phyloP scores from a whole-genome alignment of 331 rosid species.

The Spiraea crenata region DNA sequence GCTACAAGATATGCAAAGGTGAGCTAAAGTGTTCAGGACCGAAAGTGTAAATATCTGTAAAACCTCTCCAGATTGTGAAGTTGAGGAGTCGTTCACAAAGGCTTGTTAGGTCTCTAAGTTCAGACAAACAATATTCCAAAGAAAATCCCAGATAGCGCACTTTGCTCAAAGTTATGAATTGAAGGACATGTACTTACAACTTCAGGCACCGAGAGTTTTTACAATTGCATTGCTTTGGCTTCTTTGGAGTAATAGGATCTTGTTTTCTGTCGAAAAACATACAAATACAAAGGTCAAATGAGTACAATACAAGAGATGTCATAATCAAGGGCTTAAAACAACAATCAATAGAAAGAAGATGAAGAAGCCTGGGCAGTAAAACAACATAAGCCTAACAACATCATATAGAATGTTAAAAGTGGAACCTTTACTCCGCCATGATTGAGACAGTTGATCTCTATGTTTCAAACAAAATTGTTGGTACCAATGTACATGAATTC shows the following conservation, averaged over 20 bases:
- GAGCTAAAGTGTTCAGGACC: conserved; percentile 6
- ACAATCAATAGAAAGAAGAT: neutral
- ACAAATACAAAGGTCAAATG: conserved; percentile 18
- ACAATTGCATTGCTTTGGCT: conserved; percentile 76
- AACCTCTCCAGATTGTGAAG: conserved; percentile 5
- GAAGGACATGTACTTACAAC: conserved; percentile 49
- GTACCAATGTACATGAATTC: no score
- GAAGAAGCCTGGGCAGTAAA: neutral
- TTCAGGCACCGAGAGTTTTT: conserved; percentile 78
- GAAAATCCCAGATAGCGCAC: conserved; percentile 5
- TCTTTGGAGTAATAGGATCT: conserved; percentile 71
- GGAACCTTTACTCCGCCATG: neutral
- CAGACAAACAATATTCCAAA: conserved; percentile 2
- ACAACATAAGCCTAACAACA: neutral
- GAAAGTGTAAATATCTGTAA: neutral
- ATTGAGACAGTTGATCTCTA: neutral
- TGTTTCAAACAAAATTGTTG: no score
- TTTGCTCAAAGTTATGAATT: conserved; percentile 10
- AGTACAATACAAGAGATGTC: neutral
- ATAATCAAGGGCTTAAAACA: neutral
- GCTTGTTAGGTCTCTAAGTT: neutral
- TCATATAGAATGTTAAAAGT: neutral
- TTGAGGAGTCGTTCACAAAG: neutral
- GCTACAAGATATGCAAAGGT: neutral
- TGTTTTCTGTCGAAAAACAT: conserved; percentile 51